Evolutionary conservation across 192 early-diverging fungal species (phyloP).

Genomic region (Coemansia sp.): DNA sequence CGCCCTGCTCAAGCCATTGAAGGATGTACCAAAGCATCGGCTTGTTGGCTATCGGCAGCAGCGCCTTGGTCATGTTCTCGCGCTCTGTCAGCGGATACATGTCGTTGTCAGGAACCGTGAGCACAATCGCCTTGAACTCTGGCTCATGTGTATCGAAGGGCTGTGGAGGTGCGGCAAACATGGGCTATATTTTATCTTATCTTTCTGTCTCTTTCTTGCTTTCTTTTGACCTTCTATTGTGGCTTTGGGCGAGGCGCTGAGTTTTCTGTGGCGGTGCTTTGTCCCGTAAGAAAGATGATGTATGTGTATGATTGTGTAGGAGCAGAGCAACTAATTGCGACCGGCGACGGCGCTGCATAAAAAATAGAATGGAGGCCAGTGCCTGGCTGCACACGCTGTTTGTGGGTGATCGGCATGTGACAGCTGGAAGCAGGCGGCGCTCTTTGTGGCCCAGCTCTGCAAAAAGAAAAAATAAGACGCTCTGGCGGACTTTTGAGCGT

Average conservation of each 20-base stretch:
- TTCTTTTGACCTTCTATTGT: not conserved
- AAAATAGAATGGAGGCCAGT: not conserved
- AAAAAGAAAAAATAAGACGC: not conserved
- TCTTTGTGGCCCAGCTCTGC: not conserved
- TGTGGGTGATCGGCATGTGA: slow-evolving; percentile 6
- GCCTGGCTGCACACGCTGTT: not conserved
- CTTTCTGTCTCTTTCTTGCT: not conserved
- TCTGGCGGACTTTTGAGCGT: not conserved
- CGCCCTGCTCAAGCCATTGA: slow-evolving; percentile 90
- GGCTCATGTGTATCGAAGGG: slow-evolving; percentile 37
- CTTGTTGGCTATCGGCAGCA: slow-evolving; percentile 90
- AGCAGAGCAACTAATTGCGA: too few relatives aligned
- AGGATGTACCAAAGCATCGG: slow-evolving; percentile 94
- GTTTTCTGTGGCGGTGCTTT: too few relatives aligned
- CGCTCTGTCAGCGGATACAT: slow-evolving; percentile 79
- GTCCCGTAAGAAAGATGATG: too few relatives aligned
- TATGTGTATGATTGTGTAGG: too few relatives aligned
- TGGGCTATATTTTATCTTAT: not conserved
- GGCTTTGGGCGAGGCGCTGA: too few relatives aligned
- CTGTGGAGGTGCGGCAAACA: slow-evolving; percentile 37
- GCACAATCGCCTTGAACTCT: slow-evolving; percentile 50
- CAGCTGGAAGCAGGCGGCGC: not conserved
- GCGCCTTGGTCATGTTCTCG: slow-evolving; percentile 85
- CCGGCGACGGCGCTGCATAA: not conserved
- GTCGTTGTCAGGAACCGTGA: slow-evolving; percentile 41